Evolutionary conservation across 805 yeast genomes (phyloP), one percentile per base, ranked within the genome.

Genomic region (Cephaloascus fragrans): DNA sequence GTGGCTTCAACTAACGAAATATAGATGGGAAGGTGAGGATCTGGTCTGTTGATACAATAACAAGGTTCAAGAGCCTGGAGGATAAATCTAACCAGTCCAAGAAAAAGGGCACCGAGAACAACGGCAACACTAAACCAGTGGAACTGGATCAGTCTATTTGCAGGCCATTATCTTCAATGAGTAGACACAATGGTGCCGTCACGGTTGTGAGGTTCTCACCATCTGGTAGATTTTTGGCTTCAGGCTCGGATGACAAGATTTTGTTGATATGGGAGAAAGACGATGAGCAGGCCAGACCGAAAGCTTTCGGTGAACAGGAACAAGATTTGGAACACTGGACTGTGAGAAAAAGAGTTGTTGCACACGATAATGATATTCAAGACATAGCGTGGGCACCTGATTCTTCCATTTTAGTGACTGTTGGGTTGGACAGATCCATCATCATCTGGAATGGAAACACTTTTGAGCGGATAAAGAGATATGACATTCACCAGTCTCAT

Each of bases 321-420:
- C 66, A 69, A 1, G 96, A 88, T 49, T 52, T 76, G 40, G 98
- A 90, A 57, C 95, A 85, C 50, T 90, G 98, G 98, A 80, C 90
- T 1, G 97, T 90, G 1, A 65, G 96, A 16, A 86, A 86, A 50
- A 73, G 97, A 50, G 71, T 88, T 14, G 96, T 87, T 16, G 98
- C 97, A 1, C 99, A 93, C 58, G 97, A 93, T 46, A 93, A 90
- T 54, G 99, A 93, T 63, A 85, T 93, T 37, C 98, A 93, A 57
- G 98, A 93, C 59, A 80, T 93, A 47, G 94, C 96, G 34, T 93
- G 98, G 97, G 84, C 96, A 2, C 97, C 97, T 0, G 97, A 90
- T 54, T 83, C 95, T 3, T 75, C 86, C 29, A 75, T 93, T 18
- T 64, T 93, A 36, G 96, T 93, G 15, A 83, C 96, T 1, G 98